Conservation (phyloP, 768 basidiomycete genomes). For the Rhizopogon vesiculosus region DNA sequence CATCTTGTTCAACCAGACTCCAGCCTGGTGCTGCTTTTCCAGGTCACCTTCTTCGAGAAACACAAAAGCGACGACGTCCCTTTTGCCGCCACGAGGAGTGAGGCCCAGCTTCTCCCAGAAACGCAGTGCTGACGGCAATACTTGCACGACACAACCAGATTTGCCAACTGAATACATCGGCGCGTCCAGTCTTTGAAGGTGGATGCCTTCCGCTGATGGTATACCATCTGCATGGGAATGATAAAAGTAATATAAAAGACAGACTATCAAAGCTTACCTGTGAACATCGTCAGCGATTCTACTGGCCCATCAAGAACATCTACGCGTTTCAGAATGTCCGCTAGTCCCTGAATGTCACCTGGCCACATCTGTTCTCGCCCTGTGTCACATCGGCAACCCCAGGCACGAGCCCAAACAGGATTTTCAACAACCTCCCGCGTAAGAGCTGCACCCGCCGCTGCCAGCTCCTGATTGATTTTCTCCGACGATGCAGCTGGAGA, state of each 20-base stretch:
- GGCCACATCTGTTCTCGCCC: constrained; percentile 41
- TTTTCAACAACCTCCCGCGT: constrained; percentile 75
- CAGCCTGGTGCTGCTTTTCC: constrained; percentile 42
- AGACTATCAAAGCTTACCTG: constrained; percentile 19
- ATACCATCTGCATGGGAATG: background rate
- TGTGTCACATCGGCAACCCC: constrained; percentile 31
- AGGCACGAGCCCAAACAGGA: constrained; percentile 60
- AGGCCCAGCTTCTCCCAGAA: constrained; percentile 88
- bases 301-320: constrained; percentile 35
- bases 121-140: constrained; percentile 63
- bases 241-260: background rate
- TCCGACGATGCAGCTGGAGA: constrained; percentile 75
- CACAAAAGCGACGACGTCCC: constrained; percentile 65
- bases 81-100: constrained; percentile 62
- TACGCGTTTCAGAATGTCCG: constrained; percentile 31
- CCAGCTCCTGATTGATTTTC: constrained; percentile 55
- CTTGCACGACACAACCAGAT: constrained; percentile 62
- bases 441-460: constrained; percentile 58
- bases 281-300: constrained; percentile 41
- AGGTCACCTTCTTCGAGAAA: constrained; percentile 60
- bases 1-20: constrained; percentile 55
- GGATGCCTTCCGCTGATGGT: constrained; percentile 1
- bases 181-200: constrained; percentile 34
- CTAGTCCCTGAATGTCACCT: constrained; percentile 46
- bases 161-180: constrained; percentile 67